A percentile compares a stretch with the other conserved stretches of the same genome.
Conservation (phyloP, 305 asterid species). For the Fraxinus sp. region DNA sequence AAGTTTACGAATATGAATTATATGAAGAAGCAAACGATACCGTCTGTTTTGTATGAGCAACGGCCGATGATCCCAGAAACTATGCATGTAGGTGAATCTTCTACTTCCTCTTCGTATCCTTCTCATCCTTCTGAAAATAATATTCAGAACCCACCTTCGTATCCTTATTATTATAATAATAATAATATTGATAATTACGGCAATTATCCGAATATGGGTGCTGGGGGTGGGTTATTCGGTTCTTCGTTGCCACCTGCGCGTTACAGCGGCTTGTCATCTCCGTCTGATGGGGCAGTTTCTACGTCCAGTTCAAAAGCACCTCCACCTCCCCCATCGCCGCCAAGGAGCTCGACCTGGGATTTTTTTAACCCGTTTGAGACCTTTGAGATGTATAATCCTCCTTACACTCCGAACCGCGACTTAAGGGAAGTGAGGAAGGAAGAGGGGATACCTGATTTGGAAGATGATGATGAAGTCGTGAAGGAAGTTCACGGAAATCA, state of each 20-base stretch:
- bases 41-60: conserved; percentile 63
- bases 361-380: conserved; percentile 83
- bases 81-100: conserved; percentile 62
- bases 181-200: conserved; percentile 26
- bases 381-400: conserved; percentile 59
- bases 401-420: conserved; percentile 70
- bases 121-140: conserved; percentile 33
- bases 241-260: conserved; percentile 38
- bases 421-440: conserved; percentile 88
- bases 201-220: conserved; percentile 35
- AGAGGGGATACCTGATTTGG: conserved; percentile 97
- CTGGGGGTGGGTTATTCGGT: conserved; percentile 47
- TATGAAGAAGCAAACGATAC: conserved; percentile 71
- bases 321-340: conserved; percentile 92
- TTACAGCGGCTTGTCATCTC: conserved; percentile 36
- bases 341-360: conserved; percentile 75
- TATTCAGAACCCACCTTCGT: conserved; percentile 41
- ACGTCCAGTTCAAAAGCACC: conserved; percentile 64
- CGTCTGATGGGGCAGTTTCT: conserved; percentile 13
- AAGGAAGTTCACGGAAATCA: conserved; percentile 79
- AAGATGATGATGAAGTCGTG: conserved; percentile 79
- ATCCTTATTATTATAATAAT: conserved; percentile 26
- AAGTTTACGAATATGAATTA: conserved; percentile 56
- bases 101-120: conserved; percentile 43
- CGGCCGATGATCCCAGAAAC: conserved; percentile 64